phyloP scores from a whole-genome alignment of 805 yeast genomes.

The Ogataea salicorniae region DNA sequence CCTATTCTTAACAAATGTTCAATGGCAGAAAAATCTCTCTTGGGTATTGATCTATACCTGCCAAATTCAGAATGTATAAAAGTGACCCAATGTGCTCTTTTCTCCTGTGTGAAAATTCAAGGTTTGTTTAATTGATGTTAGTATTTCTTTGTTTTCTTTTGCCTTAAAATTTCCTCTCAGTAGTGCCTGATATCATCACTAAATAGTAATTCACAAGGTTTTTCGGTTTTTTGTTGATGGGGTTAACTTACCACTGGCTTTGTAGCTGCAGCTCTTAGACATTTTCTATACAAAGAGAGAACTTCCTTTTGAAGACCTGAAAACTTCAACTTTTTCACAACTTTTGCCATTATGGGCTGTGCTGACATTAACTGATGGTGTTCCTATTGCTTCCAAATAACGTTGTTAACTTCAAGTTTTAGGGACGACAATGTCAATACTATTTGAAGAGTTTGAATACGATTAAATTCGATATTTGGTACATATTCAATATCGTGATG shows the following conservation, averaged over 20 bases:
- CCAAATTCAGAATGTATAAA: constrained; percentile 51
- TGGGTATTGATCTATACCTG: constrained; percentile 51
- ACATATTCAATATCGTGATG: too few species aligned
- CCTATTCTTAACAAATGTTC: constrained; percentile 83
- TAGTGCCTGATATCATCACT: too few species aligned
- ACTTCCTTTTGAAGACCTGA: constrained; percentile 53
- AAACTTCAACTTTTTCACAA: constrained; percentile 18
- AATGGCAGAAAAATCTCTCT: constrained; percentile 78
- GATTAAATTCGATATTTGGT: too few species aligned
- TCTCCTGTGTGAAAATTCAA: constrained; percentile 17
- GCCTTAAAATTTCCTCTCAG: not conserved
- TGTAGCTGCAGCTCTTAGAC: constrained; percentile 38
- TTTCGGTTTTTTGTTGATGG: too few species aligned
- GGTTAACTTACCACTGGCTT: constrained; percentile 38
- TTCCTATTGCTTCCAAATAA: too few species aligned
- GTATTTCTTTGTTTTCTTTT: too few species aligned
- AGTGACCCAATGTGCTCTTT: constrained; percentile 28
- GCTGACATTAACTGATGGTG: too few species aligned
- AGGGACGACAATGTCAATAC: too few species aligned
- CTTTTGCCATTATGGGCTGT: constrained; percentile 10
- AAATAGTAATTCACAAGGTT: too few species aligned
- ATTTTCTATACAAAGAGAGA: constrained; percentile 41
- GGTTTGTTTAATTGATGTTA: not conserved
- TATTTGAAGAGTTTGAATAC: too few species aligned
- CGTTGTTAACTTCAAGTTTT: too few species aligned